These are phyloP conservation scores for Heritiera fomes DNA, from an alignment of 345 rosid genomes.

Conservation along the genomic window DNA sequence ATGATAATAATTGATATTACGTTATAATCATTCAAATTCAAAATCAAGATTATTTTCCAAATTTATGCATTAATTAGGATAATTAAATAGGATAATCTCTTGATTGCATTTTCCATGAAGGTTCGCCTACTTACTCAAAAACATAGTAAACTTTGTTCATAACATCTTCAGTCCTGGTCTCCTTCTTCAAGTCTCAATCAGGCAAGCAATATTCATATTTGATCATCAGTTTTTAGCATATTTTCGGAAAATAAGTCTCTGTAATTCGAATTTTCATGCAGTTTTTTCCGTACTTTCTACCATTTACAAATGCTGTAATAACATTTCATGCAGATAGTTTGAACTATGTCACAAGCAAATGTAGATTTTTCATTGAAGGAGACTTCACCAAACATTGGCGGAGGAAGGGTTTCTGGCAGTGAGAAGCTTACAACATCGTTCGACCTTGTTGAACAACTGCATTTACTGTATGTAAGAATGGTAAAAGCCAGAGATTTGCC, in stretches of 20 bases:
- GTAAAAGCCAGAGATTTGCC: constrained; percentile 40
- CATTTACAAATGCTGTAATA: neutral
- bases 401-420: constrained; percentile 34
- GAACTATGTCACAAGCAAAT: constrained; percentile 1
- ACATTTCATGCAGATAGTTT: neutral
- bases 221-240: neutral
- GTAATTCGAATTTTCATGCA: neutral
- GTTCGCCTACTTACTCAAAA: neutral
- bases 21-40: neutral
- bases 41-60: constrained; percentile 1
- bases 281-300: neutral
- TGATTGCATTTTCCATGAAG: neutral
- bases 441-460: constrained; percentile 51
- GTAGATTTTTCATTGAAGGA: constrained; percentile 48
- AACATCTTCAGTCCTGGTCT: neutral
- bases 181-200: neutral
- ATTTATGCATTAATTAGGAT: neutral
- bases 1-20: neutral
- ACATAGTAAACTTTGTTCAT: neutral
- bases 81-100: neutral
- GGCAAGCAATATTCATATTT: neutral
- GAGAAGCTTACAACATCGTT: constrained; percentile 44
- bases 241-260: neutral
- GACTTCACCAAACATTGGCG: constrained; percentile 44
- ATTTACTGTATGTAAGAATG: constrained; percentile 43